Conservation (phyloP, 202 grass and related monocot species). For the Elaeis oleifera region DNA sequence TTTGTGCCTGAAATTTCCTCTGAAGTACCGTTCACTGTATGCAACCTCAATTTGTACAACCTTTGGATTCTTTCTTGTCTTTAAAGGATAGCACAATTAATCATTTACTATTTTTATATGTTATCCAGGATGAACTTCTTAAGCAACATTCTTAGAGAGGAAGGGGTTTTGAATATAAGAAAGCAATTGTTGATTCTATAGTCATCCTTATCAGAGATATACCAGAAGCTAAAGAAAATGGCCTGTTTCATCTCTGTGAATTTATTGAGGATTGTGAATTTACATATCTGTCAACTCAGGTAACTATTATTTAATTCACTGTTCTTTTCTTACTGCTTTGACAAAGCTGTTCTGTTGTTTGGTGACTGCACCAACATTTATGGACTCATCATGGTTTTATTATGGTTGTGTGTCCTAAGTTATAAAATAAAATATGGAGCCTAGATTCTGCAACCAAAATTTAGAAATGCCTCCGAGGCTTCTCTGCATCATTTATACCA, state of each 20-base stretch:
- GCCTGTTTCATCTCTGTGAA: slow-evolving; percentile 97
- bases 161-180: slow-evolving; percentile 99
- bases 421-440: too few species aligned
- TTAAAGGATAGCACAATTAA: slow-evolving; percentile 10
- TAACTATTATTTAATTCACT: slow-evolving; percentile 15
- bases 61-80: not conserved
- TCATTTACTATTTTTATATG: not conserved
- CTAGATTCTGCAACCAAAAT: too few species aligned
- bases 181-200: slow-evolving; percentile 97
- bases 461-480: too few species aligned
- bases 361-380: too few species aligned
- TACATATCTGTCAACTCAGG: slow-evolving; percentile 99
- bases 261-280: slow-evolving; percentile 99
- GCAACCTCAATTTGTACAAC: slow-evolving; percentile 13
- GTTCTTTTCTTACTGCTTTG: too few species aligned
- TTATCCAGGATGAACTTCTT: slow-evolving; percentile 91
- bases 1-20: slow-evolving; percentile 91
- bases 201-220: slow-evolving; percentile 97
- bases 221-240: slow-evolving; percentile 95
- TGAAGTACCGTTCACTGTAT: slow-evolving; percentile 96
- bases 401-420: too few species aligned
- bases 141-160: slow-evolving; percentile 96
- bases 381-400: too few species aligned
- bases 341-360: too few species aligned
- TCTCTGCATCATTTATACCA: too few species aligned